These are phyloP conservation scores for Aeschynomene evenia DNA, from an alignment of 306 rosid genomes.

Conservation along the genomic window DNA sequence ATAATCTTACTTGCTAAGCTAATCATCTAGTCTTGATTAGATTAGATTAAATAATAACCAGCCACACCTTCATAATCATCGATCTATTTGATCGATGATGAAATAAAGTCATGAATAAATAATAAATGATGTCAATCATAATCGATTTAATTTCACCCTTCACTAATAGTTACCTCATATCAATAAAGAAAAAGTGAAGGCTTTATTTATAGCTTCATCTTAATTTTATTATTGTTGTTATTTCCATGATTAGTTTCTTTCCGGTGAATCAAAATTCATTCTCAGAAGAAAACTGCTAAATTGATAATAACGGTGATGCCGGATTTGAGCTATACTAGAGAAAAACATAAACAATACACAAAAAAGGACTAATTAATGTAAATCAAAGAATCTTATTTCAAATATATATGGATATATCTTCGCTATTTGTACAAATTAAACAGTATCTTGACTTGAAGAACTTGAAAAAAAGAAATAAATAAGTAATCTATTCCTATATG, in stretches of 20 bases:
- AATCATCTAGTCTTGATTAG: no score
- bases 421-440: no score
- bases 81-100: background rate
- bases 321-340: no score
- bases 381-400: no score
- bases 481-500: background rate
- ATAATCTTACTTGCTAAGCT: slow-evolving; percentile 61
- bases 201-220: background rate
- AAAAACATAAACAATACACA: no score
- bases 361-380: no score
- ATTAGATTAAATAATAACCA: no score
- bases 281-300: no score
- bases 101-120: background rate
- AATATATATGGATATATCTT: no score
- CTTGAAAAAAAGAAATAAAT: background rate
- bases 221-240: no score
- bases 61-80: background rate
- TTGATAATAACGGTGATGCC: no score
- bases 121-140: background rate
- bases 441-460: background rate
- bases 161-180: background rate
- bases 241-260: background rate
- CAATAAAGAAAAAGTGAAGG: background rate
- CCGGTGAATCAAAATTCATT: no score
- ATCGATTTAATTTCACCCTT: background rate